Conservation (phyloP, 768 basidiomycete genomes). For the Collybiopsis luxurians region DNA sequence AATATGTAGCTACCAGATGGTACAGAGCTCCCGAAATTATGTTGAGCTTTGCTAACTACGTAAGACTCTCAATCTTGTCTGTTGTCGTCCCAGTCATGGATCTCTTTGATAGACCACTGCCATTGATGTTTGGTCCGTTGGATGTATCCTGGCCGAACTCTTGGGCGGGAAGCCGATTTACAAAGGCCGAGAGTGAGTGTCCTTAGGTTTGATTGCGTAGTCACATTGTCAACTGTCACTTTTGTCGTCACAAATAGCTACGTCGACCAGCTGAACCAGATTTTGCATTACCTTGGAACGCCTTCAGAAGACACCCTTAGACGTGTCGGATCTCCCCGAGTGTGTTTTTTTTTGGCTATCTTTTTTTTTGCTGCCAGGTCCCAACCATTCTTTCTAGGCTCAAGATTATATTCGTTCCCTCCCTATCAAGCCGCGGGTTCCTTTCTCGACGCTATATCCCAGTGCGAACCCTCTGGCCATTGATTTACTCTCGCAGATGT, state of each 20-base stretch:
- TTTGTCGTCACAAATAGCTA: constrained; percentile 50
- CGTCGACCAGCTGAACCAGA: constrained; percentile 98
- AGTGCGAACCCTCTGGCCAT: constrained; percentile 92
- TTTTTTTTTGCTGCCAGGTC: neutral
- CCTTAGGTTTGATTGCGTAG: neutral
- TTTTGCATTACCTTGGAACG: constrained; percentile 96
- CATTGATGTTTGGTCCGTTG: constrained; percentile 96
- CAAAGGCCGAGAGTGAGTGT: constrained; percentile 91
- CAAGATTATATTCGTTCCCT: constrained; percentile 98
- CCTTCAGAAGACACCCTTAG: constrained; percentile 96
- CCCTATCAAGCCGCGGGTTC: constrained; percentile 93
- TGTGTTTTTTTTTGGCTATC: constrained; percentile 31
- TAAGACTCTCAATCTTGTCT: too few relatives aligned
- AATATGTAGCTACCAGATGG: constrained; percentile 99
- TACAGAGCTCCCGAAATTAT: constrained; percentile 99
- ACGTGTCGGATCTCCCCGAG: constrained; percentile 92
- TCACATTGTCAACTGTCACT: constrained; percentile 6
- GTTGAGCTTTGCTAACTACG: constrained; percentile 95
- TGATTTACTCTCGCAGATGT: constrained; percentile 86
- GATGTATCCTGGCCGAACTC: constrained; percentile 92
- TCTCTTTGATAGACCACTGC: constrained; percentile 62
- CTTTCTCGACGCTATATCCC: constrained; percentile 90
- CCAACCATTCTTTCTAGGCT: constrained; percentile 49
- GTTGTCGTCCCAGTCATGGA: too few relatives aligned
- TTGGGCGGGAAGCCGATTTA: constrained; percentile 93